Percentiles rank a stretch among this genome's conserved stretches.
Evolutionary conservation across 805 yeast genomes (phyloP).

Genomic region (Candida insectalens): DNA sequence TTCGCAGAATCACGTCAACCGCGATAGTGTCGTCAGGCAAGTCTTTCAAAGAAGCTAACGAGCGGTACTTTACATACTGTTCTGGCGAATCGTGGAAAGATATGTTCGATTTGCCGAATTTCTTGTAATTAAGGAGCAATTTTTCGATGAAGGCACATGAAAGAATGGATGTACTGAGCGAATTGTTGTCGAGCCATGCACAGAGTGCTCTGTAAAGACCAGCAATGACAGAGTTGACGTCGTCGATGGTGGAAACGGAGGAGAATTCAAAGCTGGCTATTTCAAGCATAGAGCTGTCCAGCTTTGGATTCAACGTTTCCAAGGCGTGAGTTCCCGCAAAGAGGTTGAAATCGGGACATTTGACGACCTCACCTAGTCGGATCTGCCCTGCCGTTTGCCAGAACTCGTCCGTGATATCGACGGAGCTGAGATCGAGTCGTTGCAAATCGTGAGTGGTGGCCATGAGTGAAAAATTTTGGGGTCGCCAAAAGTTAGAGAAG

Average conservation of each 20-base stretch:
- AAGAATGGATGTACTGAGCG: conserved; percentile 67
- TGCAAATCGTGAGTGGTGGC: no score
- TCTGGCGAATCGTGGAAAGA: conserved; percentile 3
- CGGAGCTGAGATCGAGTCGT: conserved; percentile 15
- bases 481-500: neutral
- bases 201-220: conserved; percentile 43
- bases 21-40: no score
- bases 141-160: conserved; percentile 56
- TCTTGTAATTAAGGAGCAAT: conserved; percentile 9
- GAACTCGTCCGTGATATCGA: conserved; percentile 51
- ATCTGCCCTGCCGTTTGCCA: conserved; percentile 24
- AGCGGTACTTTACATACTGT: neutral
- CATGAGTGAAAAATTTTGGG: neutral
- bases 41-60: conserved; percentile 27
- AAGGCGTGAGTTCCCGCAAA: conserved; percentile 83
- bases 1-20: conserved; percentile 32
- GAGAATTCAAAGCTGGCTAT: conserved; percentile 36
- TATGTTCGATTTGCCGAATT: conserved; percentile 5
- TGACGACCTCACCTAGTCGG: conserved; percentile 45
- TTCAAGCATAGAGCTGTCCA: conserved; percentile 70
- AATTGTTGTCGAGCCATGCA: conserved; percentile 70
- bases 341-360: conserved; percentile 51
- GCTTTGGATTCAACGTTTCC: conserved; percentile 59
- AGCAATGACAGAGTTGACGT: conserved; percentile 43
- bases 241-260: conserved; percentile 22